Conservation (phyloP, 257 asterid genomes). For the Solanum gandarillasii region DNA sequence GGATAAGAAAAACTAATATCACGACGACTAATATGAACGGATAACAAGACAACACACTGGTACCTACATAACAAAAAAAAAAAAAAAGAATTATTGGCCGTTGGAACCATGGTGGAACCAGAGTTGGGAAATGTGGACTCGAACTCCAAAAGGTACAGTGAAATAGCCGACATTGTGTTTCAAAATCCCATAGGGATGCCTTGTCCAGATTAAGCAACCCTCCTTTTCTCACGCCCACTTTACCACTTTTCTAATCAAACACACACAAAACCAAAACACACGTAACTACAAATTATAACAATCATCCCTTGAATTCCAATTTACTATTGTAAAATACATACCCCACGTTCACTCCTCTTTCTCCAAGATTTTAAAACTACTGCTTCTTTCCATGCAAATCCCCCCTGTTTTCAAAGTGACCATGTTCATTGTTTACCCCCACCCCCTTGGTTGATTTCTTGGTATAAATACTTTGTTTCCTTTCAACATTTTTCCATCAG, state of each 20-base stretch:
- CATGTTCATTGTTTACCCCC: conserved; percentile 26
- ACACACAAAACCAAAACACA: conserved; percentile 1
- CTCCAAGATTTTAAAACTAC: neutral
- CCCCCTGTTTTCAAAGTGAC: conserved; percentile 34
- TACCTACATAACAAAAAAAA: too few species aligned
- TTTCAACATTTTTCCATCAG: conserved; percentile 12
- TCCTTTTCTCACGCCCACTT: conserved; percentile 22
- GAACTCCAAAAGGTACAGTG: neutral
- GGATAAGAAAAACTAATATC: too few species aligned
- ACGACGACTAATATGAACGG: too few species aligned
- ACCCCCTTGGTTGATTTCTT: neutral
- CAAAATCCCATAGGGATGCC: conserved; percentile 31
- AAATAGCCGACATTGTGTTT: conserved; percentile 24
- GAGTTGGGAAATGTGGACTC: conserved; percentile 17
- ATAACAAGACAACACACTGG: too few species aligned
- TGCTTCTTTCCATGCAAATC: conserved; percentile 42
- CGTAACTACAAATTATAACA: conserved; percentile 3
- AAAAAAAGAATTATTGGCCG: neutral
- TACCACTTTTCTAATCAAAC: conserved; percentile 18
- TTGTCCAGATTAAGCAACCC: conserved; percentile 33
- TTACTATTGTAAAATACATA: neutral
- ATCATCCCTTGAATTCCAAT: conserved; percentile 20
- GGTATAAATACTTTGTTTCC: conserved; percentile 22
- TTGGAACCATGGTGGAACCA: conserved; percentile 1
- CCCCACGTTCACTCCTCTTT: conserved; percentile 16